Conservation (phyloP, 2,329 filamentous ascomycete genomes). For the Xylaria sp. region DNA sequence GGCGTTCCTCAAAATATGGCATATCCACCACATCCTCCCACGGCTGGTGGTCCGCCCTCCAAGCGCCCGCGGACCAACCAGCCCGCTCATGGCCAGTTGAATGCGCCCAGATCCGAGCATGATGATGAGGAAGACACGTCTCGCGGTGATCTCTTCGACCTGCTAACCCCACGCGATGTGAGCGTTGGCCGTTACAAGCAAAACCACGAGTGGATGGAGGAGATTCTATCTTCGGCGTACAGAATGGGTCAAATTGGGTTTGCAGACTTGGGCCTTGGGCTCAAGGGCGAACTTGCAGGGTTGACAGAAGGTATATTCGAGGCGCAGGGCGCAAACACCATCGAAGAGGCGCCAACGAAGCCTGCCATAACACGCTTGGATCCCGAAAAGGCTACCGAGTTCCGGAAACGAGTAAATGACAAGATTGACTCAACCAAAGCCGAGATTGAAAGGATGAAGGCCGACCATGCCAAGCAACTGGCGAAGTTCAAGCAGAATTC, state of each 20-base stretch:
- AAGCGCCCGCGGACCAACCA: constrained; percentile 59
- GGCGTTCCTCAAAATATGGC: constrained; percentile 66
- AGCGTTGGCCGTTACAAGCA: constrained; percentile 87
- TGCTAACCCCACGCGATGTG: constrained; percentile 86
- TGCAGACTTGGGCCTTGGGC: constrained; percentile 83
- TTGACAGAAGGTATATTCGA: constrained; percentile 88
- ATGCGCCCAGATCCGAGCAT: constrained; percentile 54
- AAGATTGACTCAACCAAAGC: constrained; percentile 75
- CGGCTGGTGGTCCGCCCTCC: constrained; percentile 55
- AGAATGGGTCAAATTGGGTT: constrained; percentile 83
- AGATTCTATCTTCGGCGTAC: constrained; percentile 91
- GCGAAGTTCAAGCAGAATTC: constrained; percentile 75
- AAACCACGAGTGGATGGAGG: constrained; percentile 99
- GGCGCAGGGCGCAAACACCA: constrained; percentile 57
- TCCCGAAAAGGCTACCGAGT: constrained; percentile 79
- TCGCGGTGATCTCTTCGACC: constrained; percentile 86
- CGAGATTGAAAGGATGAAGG: constrained; percentile 85
- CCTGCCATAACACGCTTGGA: constrained; percentile 72
- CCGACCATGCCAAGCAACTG: constrained; percentile 76
- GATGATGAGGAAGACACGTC: constrained; percentile 92
- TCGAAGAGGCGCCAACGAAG: constrained; percentile 56
- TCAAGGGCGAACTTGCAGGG: constrained; percentile 79
- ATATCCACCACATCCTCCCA: constrained; percentile 59
- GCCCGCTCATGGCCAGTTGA: constrained; percentile 47
- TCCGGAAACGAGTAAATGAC: constrained; percentile 76